Evolutionary conservation across 352 stramenopile species (phyloP).

Genomic region (Peronosclerospora sorghi): DNA sequence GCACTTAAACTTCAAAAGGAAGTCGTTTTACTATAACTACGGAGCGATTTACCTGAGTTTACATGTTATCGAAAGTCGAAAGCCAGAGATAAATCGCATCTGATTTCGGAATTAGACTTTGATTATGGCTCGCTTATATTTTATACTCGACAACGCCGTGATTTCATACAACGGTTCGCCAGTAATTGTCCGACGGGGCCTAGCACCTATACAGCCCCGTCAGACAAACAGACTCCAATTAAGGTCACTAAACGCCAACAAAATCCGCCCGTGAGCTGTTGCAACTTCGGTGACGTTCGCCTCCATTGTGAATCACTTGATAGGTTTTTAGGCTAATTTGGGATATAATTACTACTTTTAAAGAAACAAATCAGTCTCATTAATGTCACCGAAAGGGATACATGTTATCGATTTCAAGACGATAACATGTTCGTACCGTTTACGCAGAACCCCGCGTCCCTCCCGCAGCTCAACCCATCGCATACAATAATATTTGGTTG

Average conservation of each 20-base stretch:
- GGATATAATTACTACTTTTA: too few species aligned
- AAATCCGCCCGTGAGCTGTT: constrained; percentile 54
- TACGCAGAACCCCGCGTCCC: neutral
- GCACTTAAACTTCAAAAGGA: constrained; percentile 16
- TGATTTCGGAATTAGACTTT: constrained; percentile 1
- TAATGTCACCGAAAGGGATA: too few species aligned
- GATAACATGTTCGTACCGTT: too few species aligned
- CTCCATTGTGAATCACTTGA: neutral
- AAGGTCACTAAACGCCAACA: constrained; percentile 8
- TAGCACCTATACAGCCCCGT: neutral
- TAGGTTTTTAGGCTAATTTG: too few species aligned
- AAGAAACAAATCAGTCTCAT: too few species aligned
- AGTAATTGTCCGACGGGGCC: constrained; percentile 2
- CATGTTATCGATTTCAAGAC: too few species aligned
- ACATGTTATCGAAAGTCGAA: neutral
- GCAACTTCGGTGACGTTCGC: constrained; percentile 31
- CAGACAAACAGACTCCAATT: constrained; percentile 13
- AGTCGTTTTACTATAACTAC: too few species aligned
- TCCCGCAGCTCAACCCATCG: constrained; percentile 4
- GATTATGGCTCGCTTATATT: neutral
- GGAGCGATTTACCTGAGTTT: neutral
- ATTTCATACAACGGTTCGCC: neutral
- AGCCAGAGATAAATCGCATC: constrained; percentile 3
- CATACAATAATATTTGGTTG: constrained; percentile 4
- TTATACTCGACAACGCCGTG: constrained; percentile 1